phyloP scores from a whole-genome alignment of 495 filamentous ascomycete genomes.

The Penicillium coprophilum region DNA sequence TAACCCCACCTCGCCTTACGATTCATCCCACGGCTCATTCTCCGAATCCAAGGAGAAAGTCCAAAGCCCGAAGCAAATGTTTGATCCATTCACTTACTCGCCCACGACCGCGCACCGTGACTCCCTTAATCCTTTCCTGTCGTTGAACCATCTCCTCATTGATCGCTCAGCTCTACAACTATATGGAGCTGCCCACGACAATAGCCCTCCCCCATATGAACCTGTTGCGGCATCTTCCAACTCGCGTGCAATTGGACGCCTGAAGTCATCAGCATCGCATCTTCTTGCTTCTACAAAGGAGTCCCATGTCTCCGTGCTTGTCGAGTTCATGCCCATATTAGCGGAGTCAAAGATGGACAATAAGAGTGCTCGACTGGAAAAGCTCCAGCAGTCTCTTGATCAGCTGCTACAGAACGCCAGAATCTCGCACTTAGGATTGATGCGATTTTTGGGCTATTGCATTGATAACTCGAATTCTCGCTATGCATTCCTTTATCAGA shows the following conservation, averaged over 20 bases:
- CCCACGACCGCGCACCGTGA: conserved; percentile 26
- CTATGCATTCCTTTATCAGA: conserved; percentile 79
- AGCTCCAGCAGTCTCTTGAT: conserved; percentile 43
- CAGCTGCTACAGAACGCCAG: conserved; percentile 53
- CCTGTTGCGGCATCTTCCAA: conserved; percentile 46
- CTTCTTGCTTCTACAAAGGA: conserved; percentile 39
- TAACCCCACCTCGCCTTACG: conserved; percentile 28
- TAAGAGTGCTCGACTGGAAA: conserved; percentile 37
- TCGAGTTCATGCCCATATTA: conserved; percentile 50
- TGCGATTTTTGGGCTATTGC: conserved; percentile 81
- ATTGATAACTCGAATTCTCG: conserved; percentile 75
- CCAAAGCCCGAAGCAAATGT: conserved; percentile 26
- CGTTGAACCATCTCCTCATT: conserved; percentile 38
- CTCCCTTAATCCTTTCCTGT: conserved; percentile 18
- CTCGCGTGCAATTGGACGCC: conserved; percentile 47
- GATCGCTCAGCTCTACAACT: conserved; percentile 46
- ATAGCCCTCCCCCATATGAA: conserved; percentile 49
- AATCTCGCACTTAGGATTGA: conserved; percentile 58
- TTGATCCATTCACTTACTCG: conserved; percentile 21
- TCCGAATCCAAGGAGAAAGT: conserved; percentile 37
- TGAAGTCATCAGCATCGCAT: conserved; percentile 43
- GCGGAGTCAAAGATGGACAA: conserved; percentile 33
- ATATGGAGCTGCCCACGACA: conserved; percentile 43
- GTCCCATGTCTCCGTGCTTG: conserved; percentile 42
- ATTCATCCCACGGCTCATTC: conserved; percentile 28